Base-by-base conservation (phyloP, 139 green algal species). In the Volvox reticuliferus region DNA sequence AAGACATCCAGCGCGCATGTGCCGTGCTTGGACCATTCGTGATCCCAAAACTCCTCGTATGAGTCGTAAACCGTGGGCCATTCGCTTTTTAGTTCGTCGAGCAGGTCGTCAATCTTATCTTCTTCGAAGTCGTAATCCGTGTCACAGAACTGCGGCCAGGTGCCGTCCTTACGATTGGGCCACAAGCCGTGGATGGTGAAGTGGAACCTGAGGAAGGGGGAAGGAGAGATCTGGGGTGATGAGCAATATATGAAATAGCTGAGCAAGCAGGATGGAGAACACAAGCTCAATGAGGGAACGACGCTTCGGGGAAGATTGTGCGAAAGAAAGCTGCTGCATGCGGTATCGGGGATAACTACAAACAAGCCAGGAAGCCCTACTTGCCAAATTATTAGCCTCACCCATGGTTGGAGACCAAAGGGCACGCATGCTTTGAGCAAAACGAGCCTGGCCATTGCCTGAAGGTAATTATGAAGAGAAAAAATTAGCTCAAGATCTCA, bases 171-270 rank as follows among this genome's bases (percentile, higher is more conserved):
- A 80, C 95, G 96, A 90, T 97, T 95, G 30, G 96, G 96, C 96
- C 96, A 97, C 50, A 98, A 87, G 2, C 96, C 96, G 65, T 98
- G 96, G 68, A 98, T 93, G 73, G 95, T 97, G 84, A 98, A 98
- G 22, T 82, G 85, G 75, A 88, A 92, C 44, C 94, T 96, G 92
- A n/a, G 75, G 22, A 79, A 5, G 20, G 14, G 16, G 16, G 71
- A 79, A 79, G 71, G 71, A 20, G 71, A 32, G 71, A 69, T 73
- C 65, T 9, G 9, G 44, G 44, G 44, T 55, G 44, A 55, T n/a
- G n/a, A n/a, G n/a, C n/a, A 55, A 14, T 55, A 55, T 55, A 9
- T 5, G 9, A 55, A 55, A 9, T 9, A 55, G 44, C 44, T 55
- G 9, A 55, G 44, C 44, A 55, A 9, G 44, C 44, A 55, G 9